Percentiles rank a stretch among this genome's conserved stretches.
Evolutionary conservation across 75 land plant genomes (phyloP).

Genomic region (Cunninghamia lanceolata): DNA sequence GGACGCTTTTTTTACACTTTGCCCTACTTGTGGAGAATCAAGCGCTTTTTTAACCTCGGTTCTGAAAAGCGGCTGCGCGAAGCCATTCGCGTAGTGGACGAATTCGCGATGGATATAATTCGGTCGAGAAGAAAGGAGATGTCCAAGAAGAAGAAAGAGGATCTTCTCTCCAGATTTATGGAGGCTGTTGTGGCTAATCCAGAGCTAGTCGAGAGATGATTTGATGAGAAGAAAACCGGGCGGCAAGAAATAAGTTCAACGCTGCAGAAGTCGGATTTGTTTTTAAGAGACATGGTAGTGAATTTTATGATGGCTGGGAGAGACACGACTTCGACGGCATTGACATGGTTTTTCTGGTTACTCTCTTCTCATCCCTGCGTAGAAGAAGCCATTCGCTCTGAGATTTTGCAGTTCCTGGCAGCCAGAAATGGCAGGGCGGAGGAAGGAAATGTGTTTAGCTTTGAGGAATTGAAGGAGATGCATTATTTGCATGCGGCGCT

Average conservation of each 20-base stretch:
- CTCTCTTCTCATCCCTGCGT: conserved; percentile 43
- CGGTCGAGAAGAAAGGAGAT: conserved; percentile 12
- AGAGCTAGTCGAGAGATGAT: not conserved
- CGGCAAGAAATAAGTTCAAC: no score
- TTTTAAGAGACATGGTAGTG: conserved; percentile 27
- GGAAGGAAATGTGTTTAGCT: not conserved
- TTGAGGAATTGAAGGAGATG: conserved; percentile 44
- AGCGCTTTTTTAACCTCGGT: conserved; percentile 13
- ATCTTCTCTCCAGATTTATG: not conserved
- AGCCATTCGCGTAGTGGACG: conserved; percentile 23
- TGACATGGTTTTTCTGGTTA: conserved; percentile 61
- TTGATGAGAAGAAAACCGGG: not conserved
- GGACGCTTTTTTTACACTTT: not conserved
- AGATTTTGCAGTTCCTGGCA: no score
- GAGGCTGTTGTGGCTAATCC: not conserved
- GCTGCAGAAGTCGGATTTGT: not conserved
- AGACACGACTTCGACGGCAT: conserved; percentile 61
- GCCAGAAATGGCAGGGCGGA: not conserved
- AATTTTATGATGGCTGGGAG: conserved; percentile 82
- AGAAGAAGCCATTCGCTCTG: no score
- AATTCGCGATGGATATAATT: conserved; percentile 24
- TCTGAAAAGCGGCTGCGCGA: conserved; percentile 14
- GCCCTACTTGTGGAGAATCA: conserved; percentile 16
- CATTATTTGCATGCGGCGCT: conserved; percentile 65
- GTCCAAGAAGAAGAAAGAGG: conserved; percentile 1